Percentiles rank a stretch among this genome's conserved stretches.
Conservation (phyloP, 1,284 basidiomycete genomes). For the Boletellus dicymbophilus region DNA sequence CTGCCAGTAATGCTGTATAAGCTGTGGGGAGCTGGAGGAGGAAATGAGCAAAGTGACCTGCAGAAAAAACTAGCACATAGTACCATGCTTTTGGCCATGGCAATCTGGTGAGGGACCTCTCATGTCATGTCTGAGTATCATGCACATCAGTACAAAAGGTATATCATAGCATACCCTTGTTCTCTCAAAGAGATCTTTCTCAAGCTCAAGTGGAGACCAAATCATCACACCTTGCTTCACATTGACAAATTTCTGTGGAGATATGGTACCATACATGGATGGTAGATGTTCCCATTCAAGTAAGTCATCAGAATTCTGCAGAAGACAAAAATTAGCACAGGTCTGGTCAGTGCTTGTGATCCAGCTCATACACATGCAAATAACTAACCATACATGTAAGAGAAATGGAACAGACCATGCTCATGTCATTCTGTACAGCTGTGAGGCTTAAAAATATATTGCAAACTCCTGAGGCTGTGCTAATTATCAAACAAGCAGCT, state of each 20-base stretch:
- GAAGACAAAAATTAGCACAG: conserved; percentile 23
- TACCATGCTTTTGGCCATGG: conserved; percentile 19
- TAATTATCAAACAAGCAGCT: no score
- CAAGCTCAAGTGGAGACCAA: conserved; percentile 6
- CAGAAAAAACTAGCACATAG: conserved; percentile 8
- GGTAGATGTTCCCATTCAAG: conserved; percentile 32
- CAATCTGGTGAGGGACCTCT: conserved; percentile 11
- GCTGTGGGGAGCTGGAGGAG: no score
- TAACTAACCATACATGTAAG: no score
- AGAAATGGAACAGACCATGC: no score
- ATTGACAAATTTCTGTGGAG: conserved; percentile 14
- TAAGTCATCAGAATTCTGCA: conserved; percentile 23
- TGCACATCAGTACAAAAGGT: conserved; percentile 3
- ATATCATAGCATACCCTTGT: conserved; percentile 18
- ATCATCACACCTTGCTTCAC: conserved; percentile 24
- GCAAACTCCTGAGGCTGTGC: no score
- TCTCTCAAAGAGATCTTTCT: conserved; percentile 12
- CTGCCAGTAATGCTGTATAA: no score
- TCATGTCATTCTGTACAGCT: no score
- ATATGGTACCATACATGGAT: conserved; percentile 27
- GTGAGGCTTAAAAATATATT: no score
- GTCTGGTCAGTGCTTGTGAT: no score
- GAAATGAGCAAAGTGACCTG: no score
- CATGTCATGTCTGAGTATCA: conserved; percentile 13
- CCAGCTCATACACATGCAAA: no score